Conservation (phyloP, 208 protist species). For the Acanthamoeba healyi region DNA sequence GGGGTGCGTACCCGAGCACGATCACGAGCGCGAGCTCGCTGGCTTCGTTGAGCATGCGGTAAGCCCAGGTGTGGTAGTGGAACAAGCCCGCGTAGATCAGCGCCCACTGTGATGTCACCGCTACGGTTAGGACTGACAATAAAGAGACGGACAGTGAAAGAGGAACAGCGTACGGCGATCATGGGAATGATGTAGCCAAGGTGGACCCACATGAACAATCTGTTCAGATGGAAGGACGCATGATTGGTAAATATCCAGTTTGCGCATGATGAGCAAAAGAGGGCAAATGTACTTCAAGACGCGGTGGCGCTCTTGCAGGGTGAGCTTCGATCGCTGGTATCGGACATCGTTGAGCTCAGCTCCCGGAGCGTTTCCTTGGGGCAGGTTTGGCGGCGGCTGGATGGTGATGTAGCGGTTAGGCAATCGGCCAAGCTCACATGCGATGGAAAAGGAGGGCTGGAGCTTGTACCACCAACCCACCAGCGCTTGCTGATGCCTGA, state of each 20-base stretch:
- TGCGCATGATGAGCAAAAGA: neutral
- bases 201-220: neutral
- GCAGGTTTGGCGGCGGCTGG: neutral
- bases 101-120: neutral
- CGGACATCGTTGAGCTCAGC: slow-evolving; percentile 22
- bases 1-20: neutral
- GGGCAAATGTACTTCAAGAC: neutral
- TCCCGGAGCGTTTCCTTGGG: neutral
- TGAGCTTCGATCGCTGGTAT: slow-evolving; percentile 24
- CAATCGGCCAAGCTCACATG: neutral
- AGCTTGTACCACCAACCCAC: neutral
- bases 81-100: neutral
- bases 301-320: slow-evolving; percentile 1
- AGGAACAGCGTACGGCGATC: neutral
- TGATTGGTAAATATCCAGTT: neutral
- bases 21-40: neutral
- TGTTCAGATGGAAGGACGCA: neutral
- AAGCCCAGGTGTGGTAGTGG: slow-evolving; percentile 34
- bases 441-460: neutral
- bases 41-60: slow-evolving; percentile 30
- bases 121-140: neutral
- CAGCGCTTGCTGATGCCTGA: neutral
- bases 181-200: neutral
- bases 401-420: neutral
- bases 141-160: neutral